Evolutionary conservation across 1,139 yeast genomes (phyloP).

Genomic region (Lodderomyces beijingensis): DNA sequence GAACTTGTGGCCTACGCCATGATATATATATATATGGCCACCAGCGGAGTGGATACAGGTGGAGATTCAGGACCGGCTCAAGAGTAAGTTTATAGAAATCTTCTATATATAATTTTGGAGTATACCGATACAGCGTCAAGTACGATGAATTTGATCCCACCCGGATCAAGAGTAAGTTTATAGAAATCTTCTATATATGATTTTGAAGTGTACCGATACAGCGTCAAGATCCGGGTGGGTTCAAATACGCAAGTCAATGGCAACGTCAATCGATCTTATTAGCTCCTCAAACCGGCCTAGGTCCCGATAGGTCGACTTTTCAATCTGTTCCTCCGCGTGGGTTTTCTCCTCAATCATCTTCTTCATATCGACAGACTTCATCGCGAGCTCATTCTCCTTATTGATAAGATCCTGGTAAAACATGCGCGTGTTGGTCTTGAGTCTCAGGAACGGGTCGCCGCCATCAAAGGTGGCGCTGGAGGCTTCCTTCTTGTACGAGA

Average conservation of each 20-base stretch:
- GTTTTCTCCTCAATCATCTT: constrained; percentile 33
- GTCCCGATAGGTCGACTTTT: constrained; percentile 39
- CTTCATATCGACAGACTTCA: constrained; percentile 38
- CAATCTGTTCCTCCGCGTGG: constrained; percentile 37
- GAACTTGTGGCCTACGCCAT: no score
- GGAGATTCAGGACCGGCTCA: no score
- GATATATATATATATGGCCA: no score
- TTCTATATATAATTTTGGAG: no score
- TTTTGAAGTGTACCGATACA: no score
- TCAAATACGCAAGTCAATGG: constrained; percentile 19
- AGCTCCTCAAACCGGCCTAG: constrained; percentile 44
- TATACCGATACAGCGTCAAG: no score
- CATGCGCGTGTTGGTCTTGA: constrained; percentile 80
- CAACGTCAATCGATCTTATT: constrained; percentile 32
- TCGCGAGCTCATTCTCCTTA: constrained; percentile 43
- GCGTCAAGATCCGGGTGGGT: no score
- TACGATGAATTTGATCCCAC: no score
- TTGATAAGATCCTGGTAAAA: constrained; percentile 58
- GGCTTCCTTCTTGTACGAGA: constrained; percentile 18
- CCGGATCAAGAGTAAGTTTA: no score
- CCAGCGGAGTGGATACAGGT: no score
- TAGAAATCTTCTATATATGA: no score
- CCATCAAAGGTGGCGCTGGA: constrained; percentile 28
- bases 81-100: no score
- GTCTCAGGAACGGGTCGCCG: constrained; percentile 85